Evolutionary conservation across 2,329 filamentous ascomycete species (phyloP), one percentile per base, ranked within the genome.

Genomic region (Amylocarpus encephaloides): DNA sequence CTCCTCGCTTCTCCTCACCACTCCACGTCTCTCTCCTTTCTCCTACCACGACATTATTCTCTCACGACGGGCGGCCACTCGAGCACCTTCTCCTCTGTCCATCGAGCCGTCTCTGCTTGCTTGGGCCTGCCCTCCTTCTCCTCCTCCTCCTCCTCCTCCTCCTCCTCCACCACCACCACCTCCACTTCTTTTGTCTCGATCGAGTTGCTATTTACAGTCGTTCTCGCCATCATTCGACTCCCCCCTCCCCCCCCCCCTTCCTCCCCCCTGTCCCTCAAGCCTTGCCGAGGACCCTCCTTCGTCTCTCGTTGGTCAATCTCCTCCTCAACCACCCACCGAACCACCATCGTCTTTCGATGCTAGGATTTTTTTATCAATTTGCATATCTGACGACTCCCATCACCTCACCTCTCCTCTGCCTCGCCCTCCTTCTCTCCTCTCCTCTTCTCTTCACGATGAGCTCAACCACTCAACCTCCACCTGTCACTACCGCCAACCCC

Each of bases 401-500:
- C 55, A 55, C 46, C 49, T 54, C 44, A 48, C 51, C 54, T 52
- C 50, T 32, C 32, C 40, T 33, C 33, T 41, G 18, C 49, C 29
- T 29, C 22, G 48, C 42, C 46, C 34, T 47, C 47, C 41, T 51
- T 39, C 15, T 43, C 33, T 54, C 59, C 56, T 57, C 53, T 57
- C 52, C 54, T 56, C 53, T 59, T 49, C 50, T 60, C 57, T 58
- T 54, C 61, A 65, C 61, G 54, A 66, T 65, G 63, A 58, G 59
- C 55, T 45, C 56, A n/a, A 56, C 60, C 55, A 47, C 55, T 18
- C 52, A 54, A 53, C 52, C 53, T 34, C 33, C 59, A 51, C 48
- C 52, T 32, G 52, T 43, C 19, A 30, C 50, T 33, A 45, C 48
- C 44, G 43, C 55, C 46, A 18, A 50, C 34, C 42, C 45, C 36